Evolutionary conservation across 2,329 filamentous ascomycete genomes (phyloP).

Genomic region (Neopestalotiopsis clavispora): DNA sequence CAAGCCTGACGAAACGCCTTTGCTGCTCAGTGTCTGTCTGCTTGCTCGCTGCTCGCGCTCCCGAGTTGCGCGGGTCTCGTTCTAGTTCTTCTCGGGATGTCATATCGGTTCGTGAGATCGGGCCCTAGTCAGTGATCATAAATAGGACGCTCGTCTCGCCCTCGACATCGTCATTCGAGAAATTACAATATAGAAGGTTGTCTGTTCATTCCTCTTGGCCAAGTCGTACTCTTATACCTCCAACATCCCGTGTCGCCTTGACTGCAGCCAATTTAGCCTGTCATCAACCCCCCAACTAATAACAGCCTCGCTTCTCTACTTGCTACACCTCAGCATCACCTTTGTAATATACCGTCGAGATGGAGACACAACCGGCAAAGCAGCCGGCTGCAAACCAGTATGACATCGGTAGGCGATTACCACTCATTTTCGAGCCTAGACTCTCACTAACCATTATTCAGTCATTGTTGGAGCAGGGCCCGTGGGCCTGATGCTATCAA

Average conservation of each 20-base stretch:
- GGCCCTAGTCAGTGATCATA: background rate
- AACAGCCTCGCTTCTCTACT: background rate
- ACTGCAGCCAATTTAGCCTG: conserved; percentile 3
- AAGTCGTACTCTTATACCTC: background rate
- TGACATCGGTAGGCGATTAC: conserved; percentile 47
- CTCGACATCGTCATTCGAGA: background rate
- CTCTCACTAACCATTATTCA: conserved; percentile 40
- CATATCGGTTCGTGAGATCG: background rate
- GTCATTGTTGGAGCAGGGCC: conserved; percentile 91
- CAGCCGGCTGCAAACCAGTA: conserved; percentile 35
- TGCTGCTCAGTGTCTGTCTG: background rate
- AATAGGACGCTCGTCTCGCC: conserved; percentile 7
- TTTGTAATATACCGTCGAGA: conserved; percentile 14
- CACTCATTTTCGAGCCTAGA: background rate
- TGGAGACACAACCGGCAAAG: conserved; percentile 29
- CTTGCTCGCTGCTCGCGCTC: background rate
- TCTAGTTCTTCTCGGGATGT: conserved; percentile 6
- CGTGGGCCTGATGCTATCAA: conserved; percentile 85
- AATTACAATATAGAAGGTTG: background rate
- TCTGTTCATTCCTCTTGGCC: background rate
- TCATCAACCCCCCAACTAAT: background rate
- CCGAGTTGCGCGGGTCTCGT: background rate
- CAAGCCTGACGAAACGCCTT: background rate
- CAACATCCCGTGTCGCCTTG: conserved; percentile 1
- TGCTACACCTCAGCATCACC: background rate